These are phyloP conservation scores for Peltaster fructicola DNA, from an alignment of 2,329 filamentous ascomycete genomes.

Conservation along the genomic window DNA sequence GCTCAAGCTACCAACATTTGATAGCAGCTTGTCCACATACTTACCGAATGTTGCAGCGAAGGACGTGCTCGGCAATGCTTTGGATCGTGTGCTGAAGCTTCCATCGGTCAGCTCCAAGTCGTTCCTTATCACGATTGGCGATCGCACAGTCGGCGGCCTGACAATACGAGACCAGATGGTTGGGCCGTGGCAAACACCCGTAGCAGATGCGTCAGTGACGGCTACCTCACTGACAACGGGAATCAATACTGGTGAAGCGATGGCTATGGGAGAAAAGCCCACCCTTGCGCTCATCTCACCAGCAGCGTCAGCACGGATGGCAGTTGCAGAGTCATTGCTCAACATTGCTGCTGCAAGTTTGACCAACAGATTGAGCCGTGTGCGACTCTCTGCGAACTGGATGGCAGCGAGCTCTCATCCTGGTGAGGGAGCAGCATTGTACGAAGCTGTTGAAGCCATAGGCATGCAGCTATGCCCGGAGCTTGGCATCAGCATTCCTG, in stretches of 20 bases:
- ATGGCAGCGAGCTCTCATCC: constrained; percentile 93
- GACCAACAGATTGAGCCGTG: constrained; percentile 54
- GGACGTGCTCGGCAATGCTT: constrained; percentile 39
- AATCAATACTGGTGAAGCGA: constrained; percentile 73
- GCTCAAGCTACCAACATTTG: constrained; percentile 51
- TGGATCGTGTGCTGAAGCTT: constrained; percentile 63
- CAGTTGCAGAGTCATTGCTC: constrained; percentile 81
- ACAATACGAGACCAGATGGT: constrained; percentile 89
- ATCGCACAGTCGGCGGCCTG: constrained; percentile 78
- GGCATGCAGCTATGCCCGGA: constrained; percentile 82
- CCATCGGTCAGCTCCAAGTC: constrained; percentile 92
- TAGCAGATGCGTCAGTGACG: constrained; percentile 86
- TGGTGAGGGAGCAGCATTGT: constrained; percentile 80
- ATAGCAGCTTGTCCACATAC: constrained; percentile 53
- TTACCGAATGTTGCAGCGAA: constrained; percentile 35
- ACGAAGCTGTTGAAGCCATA: constrained; percentile 84
- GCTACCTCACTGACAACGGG: constrained; percentile 60
- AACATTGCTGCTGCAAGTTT: constrained; percentile 73
- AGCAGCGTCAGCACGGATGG: constrained; percentile 85
- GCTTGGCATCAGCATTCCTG: constrained; percentile 83
- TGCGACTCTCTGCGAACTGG: constrained; percentile 93
- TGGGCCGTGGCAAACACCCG: constrained; percentile 86
- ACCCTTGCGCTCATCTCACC: constrained; percentile 77
- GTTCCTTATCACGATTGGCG: constrained; percentile 92
- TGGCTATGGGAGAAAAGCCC: constrained; percentile 92